Base-by-base conservation (phyloP, 495 filamentous ascomycete species). In the Lasiosphaeria ovina region DNA sequence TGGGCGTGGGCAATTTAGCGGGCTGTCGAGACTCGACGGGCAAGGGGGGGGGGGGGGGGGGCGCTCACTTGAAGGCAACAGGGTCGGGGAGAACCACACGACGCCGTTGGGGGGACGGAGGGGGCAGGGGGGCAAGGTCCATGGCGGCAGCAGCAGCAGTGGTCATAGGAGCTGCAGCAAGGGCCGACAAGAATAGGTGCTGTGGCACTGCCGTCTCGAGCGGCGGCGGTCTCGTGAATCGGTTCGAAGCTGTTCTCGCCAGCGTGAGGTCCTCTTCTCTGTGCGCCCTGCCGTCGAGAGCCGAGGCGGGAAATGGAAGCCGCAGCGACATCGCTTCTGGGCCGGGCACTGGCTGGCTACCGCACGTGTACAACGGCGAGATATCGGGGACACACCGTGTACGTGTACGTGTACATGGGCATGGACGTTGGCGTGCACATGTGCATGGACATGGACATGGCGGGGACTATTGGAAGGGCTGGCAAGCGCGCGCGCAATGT, bases 41-140 rank as follows among this genome's bases (percentile, higher is more conserved):
- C 3, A 10, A 6, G 9, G n/a, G 35, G 38, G 17, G 6, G 10
- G 3, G 12, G 9, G 6, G 6, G 33, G 33, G 33, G 16, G 4
- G 32, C 4, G 17, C 57, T 50, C 70, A 80, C 80, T 74, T 84
- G 64, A 91, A 85, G 45, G 89, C 89, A 45, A 90, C 82, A 14
- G 87, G 85, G 69, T 92, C 89, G 24, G 88, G 83, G 63, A 92
- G 86, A 24, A 89, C 85, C 35, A 91, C 77, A 60, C 78, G 81
- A 59, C 75, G 75, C 4, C 75, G 74, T 47, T 68, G 62, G 3
- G 67, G 57, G 50, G 56, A 40, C 7, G 66, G 63, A 9, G 59
- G 42, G 45, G 66, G 10, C 7, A 50, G 33, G 12, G 62, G 47
- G 40, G 44, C 36, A 10, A 58, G 24, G 24, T 24, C 59, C 51